Evolutionary conservation across 1,139 yeast genomes (phyloP), one percentile per base, ranked within the genome.

Genomic region (Barnettozyma hawaiiensis): DNA sequence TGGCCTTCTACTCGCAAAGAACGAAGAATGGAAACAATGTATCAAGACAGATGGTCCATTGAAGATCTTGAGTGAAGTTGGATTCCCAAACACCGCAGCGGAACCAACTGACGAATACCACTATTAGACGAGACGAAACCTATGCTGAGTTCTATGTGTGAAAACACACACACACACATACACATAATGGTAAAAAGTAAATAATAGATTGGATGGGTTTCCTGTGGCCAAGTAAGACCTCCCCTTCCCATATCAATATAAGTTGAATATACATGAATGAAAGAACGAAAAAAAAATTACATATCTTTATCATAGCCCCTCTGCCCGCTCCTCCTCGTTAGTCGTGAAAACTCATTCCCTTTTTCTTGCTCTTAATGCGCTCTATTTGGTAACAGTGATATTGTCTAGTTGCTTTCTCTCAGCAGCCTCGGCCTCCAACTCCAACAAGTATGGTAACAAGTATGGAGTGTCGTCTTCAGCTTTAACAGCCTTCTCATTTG

Each of bases 391-490:
- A 32, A 41, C 44, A 23, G 46, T 39, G 36, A 87, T 74, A 74
- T 85, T 84, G 74, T 90, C 96, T 61, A 92, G 78, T 63, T 84
- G 95, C 51, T 75, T 79, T 71, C 84, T 86, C 73, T 90, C 98
- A 55, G 77, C 74, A 41, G 82, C 84, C 67, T 87, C 97, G 62
- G 87, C 89, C 71, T 90, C 97, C 50, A 94, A 95, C 72, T 90
- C 97, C 63, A 90, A 76, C 52, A 90, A 73, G 73, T 85, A 85
- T 57, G 97, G 97, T 50, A 85, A 69, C 62, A 92, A 76, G 69
- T 86, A 89, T 57, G 87, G 83, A 48, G 72, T 73, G 70, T 92
- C 98, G 59, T 90, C 90, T 62, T 81, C 86, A 31, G 90, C 78
- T 63, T 80, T 78, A 51, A 85, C 71, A 57, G 84, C 85, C 69